These are phyloP conservation scores for Schwanniomyces sp. DNA, from an alignment of 805 yeast genomes.

Conservation along the genomic window DNA sequence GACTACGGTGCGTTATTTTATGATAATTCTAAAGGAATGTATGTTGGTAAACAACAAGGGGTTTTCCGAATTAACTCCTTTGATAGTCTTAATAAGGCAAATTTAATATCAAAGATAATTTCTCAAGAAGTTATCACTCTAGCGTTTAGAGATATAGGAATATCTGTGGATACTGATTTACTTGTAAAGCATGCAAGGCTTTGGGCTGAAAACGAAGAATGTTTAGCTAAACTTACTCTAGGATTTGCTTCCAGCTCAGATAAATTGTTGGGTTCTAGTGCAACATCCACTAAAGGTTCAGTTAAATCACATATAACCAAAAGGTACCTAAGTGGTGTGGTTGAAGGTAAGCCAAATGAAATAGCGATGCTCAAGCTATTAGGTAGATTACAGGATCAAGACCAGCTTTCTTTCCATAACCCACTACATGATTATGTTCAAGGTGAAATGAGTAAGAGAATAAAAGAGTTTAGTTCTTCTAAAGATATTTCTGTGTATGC, in stretches of 20 bases:
- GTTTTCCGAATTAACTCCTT: slow-evolving; percentile 51
- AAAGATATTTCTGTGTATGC: slow-evolving; percentile 45
- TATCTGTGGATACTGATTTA: slow-evolving; percentile 32
- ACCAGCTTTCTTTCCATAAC: slow-evolving; percentile 43
- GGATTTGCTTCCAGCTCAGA: slow-evolving; percentile 39
- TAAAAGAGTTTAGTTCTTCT: slow-evolving; percentile 39
- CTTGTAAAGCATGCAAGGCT: slow-evolving; percentile 39
- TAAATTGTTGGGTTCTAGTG: slow-evolving; percentile 43
- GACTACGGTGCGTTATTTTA: slow-evolving; percentile 48
- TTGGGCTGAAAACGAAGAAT: slow-evolving; percentile 49
- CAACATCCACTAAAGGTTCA: slow-evolving; percentile 32
- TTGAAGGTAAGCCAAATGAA: slow-evolving; percentile 38
- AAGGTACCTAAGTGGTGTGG: slow-evolving; percentile 41
- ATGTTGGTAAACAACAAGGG: slow-evolving; percentile 51
- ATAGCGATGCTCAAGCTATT: slow-evolving; percentile 47
- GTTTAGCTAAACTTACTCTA: slow-evolving; percentile 37
- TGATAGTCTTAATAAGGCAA: slow-evolving; percentile 51
- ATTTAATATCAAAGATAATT: slow-evolving; percentile 45
- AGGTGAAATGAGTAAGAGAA: slow-evolving; percentile 37
- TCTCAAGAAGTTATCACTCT: slow-evolving; percentile 49
- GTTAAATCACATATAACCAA: slow-evolving; percentile 36
- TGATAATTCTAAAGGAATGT: slow-evolving; percentile 32
- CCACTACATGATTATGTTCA: slow-evolving; percentile 56
- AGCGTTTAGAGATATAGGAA: slow-evolving; percentile 45
- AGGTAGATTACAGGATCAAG: slow-evolving; percentile 49